Evolutionary conservation across 768 basidiomycete species (phyloP).

Genomic region (Mrakia hoshinonis): DNA sequence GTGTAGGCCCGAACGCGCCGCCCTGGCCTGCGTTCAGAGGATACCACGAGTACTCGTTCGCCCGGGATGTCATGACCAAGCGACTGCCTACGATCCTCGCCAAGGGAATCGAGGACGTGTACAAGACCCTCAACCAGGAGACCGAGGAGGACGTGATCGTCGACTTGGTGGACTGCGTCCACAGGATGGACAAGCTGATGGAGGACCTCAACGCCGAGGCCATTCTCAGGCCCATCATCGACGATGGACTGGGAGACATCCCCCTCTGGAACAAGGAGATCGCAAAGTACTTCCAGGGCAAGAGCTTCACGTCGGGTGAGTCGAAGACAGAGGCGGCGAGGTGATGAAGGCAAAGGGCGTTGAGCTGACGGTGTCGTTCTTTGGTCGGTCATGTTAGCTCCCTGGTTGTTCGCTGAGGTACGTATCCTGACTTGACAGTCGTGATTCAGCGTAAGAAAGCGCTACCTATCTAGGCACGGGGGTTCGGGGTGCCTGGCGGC

Average conservation of each 20-base stretch:
- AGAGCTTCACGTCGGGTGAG: conserved; percentile 75
- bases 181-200: conserved; percentile 85
- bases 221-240: conserved; percentile 75
- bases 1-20: conserved; percentile 44
- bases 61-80: conserved; percentile 60
- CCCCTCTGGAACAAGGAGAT: conserved; percentile 94
- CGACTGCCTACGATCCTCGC: conserved; percentile 89
- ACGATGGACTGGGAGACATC: conserved; percentile 85
- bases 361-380: neutral
- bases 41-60: conserved; percentile 45
- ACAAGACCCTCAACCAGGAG: conserved; percentile 72
- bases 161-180: conserved; percentile 76
- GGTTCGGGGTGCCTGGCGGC: too few relatives aligned
- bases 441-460: too few relatives aligned
- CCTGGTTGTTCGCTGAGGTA: conserved; percentile 80
- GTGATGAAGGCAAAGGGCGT: too few relatives aligned
- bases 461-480: too few relatives aligned
- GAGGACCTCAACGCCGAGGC: conserved; percentile 60
- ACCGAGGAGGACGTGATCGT: conserved; percentile 71
- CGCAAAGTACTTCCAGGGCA: conserved; percentile 85
- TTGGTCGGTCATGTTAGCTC: neutral
- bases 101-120: conserved; percentile 87
- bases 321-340: neutral
- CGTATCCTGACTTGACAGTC: too few relatives aligned
- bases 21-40: conserved; percentile 45